These are phyloP conservation scores for Cardamine resedifolia DNA, from an alignment of 345 rosid species.

Conservation along the genomic window DNA sequence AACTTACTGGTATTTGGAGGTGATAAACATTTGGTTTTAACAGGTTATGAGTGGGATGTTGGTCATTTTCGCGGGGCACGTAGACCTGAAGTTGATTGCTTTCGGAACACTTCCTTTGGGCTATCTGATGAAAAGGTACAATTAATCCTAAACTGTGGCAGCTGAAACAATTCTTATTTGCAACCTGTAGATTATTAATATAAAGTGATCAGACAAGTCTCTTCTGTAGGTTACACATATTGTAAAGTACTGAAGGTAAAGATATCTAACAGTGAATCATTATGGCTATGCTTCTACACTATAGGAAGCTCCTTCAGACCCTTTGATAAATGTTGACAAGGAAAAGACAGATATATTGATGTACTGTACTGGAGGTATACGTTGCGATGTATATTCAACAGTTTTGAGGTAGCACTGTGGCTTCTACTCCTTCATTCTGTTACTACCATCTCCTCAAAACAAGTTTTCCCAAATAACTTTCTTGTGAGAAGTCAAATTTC, in stretches of 20 bases:
- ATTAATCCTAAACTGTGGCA: not conserved
- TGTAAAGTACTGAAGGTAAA: not conserved
- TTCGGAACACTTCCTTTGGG: constrained; percentile 83
- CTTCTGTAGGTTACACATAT: not conserved
- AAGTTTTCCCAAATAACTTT: constrained; percentile 22
- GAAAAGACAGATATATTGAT: constrained; percentile 71
- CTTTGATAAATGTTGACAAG: constrained; percentile 67
- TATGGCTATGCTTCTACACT: constrained; percentile 3
- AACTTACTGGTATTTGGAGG: constrained; percentile 9
- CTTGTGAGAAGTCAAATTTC: constrained; percentile 29
- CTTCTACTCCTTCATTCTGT: constrained; percentile 6
- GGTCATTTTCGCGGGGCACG: constrained; percentile 78
- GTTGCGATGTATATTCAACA: constrained; percentile 93
- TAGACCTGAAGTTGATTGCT: constrained; percentile 91
- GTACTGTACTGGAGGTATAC: constrained; percentile 97
- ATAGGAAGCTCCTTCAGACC: constrained; percentile 67
- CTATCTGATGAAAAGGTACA: constrained; percentile 59
- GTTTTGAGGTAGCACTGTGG: constrained; percentile 62
- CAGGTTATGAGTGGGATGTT: constrained; percentile 98
- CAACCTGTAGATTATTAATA: not conserved
- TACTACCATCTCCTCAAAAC: constrained; percentile 13
- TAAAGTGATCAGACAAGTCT: constrained; percentile 7
- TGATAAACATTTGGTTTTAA: constrained; percentile 29
- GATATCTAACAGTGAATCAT: not conserved
- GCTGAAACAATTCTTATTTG: not conserved